A percentile compares a stretch with the other conserved stretches of the same genome.
Conservation (phyloP, 257 asterid species). For the Avicennia marina region DNA sequence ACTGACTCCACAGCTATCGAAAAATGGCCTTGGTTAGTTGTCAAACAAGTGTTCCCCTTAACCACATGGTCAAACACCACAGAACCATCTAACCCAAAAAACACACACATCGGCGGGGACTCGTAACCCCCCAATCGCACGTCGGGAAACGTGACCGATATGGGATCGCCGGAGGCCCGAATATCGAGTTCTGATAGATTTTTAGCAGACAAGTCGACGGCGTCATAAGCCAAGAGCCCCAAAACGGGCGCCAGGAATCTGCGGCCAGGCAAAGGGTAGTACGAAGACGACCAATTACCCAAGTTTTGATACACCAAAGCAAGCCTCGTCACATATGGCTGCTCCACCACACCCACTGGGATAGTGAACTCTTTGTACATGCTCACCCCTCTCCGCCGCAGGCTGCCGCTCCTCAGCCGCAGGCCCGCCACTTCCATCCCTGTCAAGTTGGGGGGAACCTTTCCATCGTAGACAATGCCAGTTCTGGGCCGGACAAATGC, state of each 20-base stretch:
- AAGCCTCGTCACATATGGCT: slow-evolving; percentile 79
- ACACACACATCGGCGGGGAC: slow-evolving; percentile 39
- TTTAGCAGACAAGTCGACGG: slow-evolving; percentile 51
- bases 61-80: slow-evolving; percentile 40
- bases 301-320: slow-evolving; percentile 74
- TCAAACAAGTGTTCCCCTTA: slow-evolving; percentile 31
- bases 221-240: slow-evolving; percentile 75
- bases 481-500: slow-evolving; percentile 62
- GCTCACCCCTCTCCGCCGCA: slow-evolving; percentile 59
- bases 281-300: slow-evolving; percentile 56
- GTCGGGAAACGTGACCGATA: slow-evolving; percentile 33
- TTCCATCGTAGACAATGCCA: slow-evolving; percentile 52
- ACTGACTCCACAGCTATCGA: slow-evolving; percentile 36
- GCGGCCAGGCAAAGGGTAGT: slow-evolving; percentile 71
- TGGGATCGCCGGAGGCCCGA: slow-evolving; percentile 42
- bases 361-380: slow-evolving; percentile 52
- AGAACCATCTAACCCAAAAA: slow-evolving; percentile 45
- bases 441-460: slow-evolving; percentile 53
- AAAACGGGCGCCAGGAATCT: slow-evolving; percentile 60
- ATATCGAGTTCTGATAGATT: slow-evolving; percentile 57
- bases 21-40: slow-evolving; percentile 52
- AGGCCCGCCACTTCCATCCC: slow-evolving; percentile 67
- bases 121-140: slow-evolving; percentile 22
- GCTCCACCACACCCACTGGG: slow-evolving; percentile 61
- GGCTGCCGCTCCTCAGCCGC: slow-evolving; percentile 91